Base-by-base conservation (phyloP, 2,329 filamentous ascomycete species). In the Madurella fahalii region DNA sequence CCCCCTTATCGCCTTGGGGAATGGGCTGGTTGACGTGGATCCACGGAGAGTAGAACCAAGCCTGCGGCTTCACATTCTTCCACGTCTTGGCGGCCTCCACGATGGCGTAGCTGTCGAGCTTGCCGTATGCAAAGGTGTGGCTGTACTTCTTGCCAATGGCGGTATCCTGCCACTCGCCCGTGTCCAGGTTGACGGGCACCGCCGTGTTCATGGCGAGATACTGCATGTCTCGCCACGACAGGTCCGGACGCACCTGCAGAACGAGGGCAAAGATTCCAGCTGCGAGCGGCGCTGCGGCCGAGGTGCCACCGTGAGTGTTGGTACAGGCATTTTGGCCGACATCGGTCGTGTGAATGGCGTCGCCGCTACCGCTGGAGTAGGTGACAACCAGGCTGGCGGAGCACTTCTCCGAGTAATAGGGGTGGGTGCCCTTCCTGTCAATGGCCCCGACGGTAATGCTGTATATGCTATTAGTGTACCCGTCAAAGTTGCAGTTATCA, bases 381-480 rank as follows among this genome's bases (percentile, higher is more conserved):
- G 94, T 95, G 9, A 99, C 94, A 2, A 96, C 92, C 45, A 99
- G 77, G 69, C 96, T 90, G 18, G 94, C 94, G 2, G 93, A 96
- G 74, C 94, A 99, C 59, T 90, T 87, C 71, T 99, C 94, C 0
- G 93, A 96, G 71, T 99, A 99, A 70, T 93, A 94, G 0, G 94
- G 92, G 67, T 97, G 93, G n/a, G 82, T 72, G 40, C 93, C 92
- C 62, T 87, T 84, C 56, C 90, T 81, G 69, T 96, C 92, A 58
- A 99, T 87, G 34, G 93, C 93, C 39, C 94, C 94, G 16, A 99
- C 91, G 0, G 92, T 96, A 64, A 99, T 94, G 69, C 91, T 96
- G 78, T 97, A 99, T 64, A 99, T 99, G 68, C 92, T 96, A 76
- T 99, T 99, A 56, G 94, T 99, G 73, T 99, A 99, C 40, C 94